phyloP scores from a whole-genome alignment of 257 asterid genomes.

The Solanum neorickii region DNA sequence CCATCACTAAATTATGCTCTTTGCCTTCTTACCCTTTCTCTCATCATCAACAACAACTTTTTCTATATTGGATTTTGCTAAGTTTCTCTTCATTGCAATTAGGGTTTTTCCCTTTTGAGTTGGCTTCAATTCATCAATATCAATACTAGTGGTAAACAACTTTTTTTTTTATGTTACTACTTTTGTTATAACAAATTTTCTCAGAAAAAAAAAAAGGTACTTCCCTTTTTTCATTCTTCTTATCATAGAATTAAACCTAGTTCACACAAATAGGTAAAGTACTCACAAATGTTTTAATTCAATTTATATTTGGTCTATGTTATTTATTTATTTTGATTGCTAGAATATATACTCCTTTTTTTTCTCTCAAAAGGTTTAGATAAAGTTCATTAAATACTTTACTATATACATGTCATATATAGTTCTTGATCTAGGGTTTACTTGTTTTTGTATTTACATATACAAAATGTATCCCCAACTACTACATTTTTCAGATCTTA shows the following conservation, averaged over 20 bases:
- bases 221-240: not conserved
- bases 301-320: not conserved
- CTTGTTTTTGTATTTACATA: not conserved
- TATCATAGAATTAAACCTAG: not conserved
- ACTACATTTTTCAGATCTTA: not conserved
- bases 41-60: not conserved
- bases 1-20: slow-evolving; percentile 44
- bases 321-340: not conserved
- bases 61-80: not conserved
- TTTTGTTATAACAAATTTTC: not conserved
- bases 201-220: not conserved
- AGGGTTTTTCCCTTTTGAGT: slow-evolving; percentile 21
- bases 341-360: not conserved
- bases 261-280: not conserved
- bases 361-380: not conserved
- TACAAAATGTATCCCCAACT: not conserved
- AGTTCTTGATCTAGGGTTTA: not conserved
- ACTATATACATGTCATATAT: not conserved
- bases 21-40: slow-evolving; percentile 9
- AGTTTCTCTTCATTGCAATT: slow-evolving; percentile 2
- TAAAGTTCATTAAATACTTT: not conserved
- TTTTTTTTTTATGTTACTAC: not conserved
- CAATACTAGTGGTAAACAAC: not conserved
- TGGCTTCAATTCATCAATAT: not conserved
- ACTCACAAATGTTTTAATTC: not conserved